Base-by-base conservation (phyloP, 208 protist genomes). In the Acanthamoeba lenticulata region DNA sequence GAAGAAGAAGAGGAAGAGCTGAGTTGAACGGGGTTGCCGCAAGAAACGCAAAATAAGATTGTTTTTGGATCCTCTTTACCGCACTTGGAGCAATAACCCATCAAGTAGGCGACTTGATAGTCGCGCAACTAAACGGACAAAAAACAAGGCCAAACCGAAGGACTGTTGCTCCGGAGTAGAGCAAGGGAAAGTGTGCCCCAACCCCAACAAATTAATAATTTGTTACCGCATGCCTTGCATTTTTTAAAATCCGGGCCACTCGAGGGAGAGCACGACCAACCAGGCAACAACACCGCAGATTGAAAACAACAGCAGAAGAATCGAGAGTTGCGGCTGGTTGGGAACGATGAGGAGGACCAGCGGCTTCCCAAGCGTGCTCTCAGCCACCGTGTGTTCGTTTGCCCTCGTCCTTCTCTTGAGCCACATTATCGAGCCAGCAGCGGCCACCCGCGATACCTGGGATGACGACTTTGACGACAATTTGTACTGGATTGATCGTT, bases 21-120 rank as follows among this genome's bases (percentile, higher is more conserved):
- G 38, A 79, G 69, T 5, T 45, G 69, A 32, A 79, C 40, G 36
- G 69, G 69, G 17, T 79, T 40, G 17, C 69, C 69, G 69, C 69
- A 79, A 45, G 69, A 45, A 15, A 79, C 69, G 24, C 69, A 79
- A 36, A 79, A 79, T 45, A 29, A 45, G 69, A 79, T 79, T 19
- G 69, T 79, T 32, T 79, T 79, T 7, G 69, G 69, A 32, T 79
- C 69, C 9, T 79, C 69, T 79, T 79, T 79, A 36, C 24, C 69
- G 69, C 69, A 79, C 38, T 79, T 40, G 69, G 69, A 38, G 38
- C 69, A 79, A 24, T 79, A 79, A 79, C 69, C 69, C 69, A 79
- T 79, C 69, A 67, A 67, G 60, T 27, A 62, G n/a, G 36, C 60
- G 60, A 67, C 60, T 29, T 36, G 11, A 34, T 24, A 27, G 55